Conservation (phyloP, 331 rosid genomes). For the Acacia concinna region DNA sequence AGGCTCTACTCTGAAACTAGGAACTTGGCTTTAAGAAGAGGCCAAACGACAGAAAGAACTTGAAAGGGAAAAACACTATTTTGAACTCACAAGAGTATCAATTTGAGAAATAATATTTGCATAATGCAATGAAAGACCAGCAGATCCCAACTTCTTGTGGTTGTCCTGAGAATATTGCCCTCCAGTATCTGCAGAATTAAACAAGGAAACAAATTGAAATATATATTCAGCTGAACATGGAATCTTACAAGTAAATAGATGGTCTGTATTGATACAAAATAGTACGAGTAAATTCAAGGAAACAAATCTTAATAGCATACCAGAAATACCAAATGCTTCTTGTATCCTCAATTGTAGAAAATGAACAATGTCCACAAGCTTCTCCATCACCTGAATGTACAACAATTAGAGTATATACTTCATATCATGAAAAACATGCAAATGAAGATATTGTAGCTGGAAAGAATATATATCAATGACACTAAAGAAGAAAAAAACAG, state of each 20-base stretch:
- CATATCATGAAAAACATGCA: constrained; percentile 18
- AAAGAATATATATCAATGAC: background rate
- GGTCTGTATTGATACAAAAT: too few species aligned
- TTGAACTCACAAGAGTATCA: constrained; percentile 80
- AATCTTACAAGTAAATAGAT: background rate
- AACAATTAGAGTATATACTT: constrained; percentile 29
- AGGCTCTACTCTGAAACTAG: background rate
- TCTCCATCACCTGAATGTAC: constrained; percentile 87
- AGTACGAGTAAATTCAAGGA: too few species aligned
- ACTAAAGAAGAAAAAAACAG: background rate
- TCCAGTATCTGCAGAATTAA: constrained; percentile 59
- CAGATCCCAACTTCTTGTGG: constrained; percentile 74
- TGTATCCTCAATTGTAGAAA: constrained; percentile 82
- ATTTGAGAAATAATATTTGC: constrained; percentile 89
- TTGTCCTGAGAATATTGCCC: constrained; percentile 53
- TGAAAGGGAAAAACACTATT: constrained; percentile 5
- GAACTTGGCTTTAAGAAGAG: background rate
- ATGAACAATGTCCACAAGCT: constrained; percentile 79
- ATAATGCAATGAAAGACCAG: constrained; percentile 96
- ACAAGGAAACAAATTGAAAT: constrained; percentile 22
- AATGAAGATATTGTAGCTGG: constrained; percentile 15
- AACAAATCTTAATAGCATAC: constrained; percentile 46
- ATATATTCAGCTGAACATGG: background rate
- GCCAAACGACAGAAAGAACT: background rate
- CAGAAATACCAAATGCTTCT: constrained; percentile 85